A percentile compares a stretch with the other conserved stretches of the same genome.
phyloP scores from a whole-genome alignment of 1,284 basidiomycete species.

The Ustilago sp. region DNA sequence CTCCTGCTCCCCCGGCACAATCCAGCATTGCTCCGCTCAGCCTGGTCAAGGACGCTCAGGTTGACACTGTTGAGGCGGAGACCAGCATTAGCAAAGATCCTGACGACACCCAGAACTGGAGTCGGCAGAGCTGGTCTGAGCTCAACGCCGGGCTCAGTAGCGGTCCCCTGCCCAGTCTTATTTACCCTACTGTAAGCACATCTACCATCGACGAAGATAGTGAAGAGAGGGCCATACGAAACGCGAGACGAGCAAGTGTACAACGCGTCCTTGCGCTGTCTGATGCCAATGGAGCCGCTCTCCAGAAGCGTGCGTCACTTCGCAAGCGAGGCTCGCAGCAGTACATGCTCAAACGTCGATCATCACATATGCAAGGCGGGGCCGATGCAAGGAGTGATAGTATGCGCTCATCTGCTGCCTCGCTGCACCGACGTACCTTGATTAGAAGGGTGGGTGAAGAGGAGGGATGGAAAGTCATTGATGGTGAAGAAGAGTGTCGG shows the following conservation, averaged over 20 bases:
- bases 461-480: slow-evolving; percentile 30
- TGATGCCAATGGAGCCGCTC: slow-evolving; percentile 15
- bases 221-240: neutral
- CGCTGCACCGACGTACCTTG: slow-evolving; percentile 22
- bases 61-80: slow-evolving; percentile 4
- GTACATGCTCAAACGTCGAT: slow-evolving; percentile 20
- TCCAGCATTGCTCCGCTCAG: neutral
- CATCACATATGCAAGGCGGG: slow-evolving; percentile 15
- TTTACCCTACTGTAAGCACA: slow-evolving; percentile 7
- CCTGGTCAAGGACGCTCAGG: neutral
- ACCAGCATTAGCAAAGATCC: slow-evolving; percentile 23
- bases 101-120: slow-evolving; percentile 22
- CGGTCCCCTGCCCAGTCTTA: slow-evolving; percentile 27
- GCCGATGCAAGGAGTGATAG: neutral
- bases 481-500: neutral
- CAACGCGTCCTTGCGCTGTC: slow-evolving; percentile 36
- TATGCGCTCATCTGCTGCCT: slow-evolving; percentile 23
- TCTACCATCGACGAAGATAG: slow-evolving; percentile 4
- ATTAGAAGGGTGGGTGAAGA: slow-evolving; percentile 8
- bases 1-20: slow-evolving; percentile 8
- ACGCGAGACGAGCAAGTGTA: slow-evolving; percentile 24
- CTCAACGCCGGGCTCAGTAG: slow-evolving; percentile 12
- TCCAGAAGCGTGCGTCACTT: slow-evolving; percentile 15
- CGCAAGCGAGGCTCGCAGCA: slow-evolving; percentile 16
- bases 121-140: slow-evolving; percentile 23